Conservation (phyloP, 768 basidiomycete species). For the Lentinula detonsa region DNA sequence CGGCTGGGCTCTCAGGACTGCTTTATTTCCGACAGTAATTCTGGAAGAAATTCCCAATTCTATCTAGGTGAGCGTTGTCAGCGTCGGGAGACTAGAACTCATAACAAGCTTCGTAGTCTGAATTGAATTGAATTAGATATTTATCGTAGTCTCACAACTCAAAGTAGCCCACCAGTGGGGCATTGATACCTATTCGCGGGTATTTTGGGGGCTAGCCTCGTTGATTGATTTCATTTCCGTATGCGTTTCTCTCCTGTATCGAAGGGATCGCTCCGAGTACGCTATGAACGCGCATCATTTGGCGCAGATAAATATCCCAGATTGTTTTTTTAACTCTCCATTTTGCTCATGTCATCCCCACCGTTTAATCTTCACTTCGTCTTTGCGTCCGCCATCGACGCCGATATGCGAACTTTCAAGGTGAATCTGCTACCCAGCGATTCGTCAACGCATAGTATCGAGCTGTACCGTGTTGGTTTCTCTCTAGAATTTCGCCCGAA, state of each 20-base stretch:
- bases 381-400: constrained; percentile 19
- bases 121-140: too few species aligned
- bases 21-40: too few species aligned
- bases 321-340: background rate
- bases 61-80: too few species aligned
- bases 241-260: background rate
- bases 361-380: constrained; percentile 34
- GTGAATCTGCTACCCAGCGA: constrained; percentile 27
- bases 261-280: background rate
- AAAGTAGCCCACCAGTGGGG: background rate
- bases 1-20: background rate
- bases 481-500: background rate
- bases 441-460: constrained; percentile 18
- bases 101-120: too few species aligned
- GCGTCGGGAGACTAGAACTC: too few species aligned
- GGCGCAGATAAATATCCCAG: background rate
- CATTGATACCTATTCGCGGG: background rate
- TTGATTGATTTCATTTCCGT: background rate
- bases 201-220: background rate
- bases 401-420: constrained; percentile 39
- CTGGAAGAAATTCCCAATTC: too few species aligned
- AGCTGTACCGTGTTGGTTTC: constrained; percentile 36
- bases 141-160: too few species aligned
- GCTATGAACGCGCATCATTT: background rate
- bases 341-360: constrained; percentile 18